These are phyloP conservation scores for Cystobasidiopsis lactophilus DNA, from an alignment of 768 basidiomycete genomes.

Conservation along the genomic window DNA sequence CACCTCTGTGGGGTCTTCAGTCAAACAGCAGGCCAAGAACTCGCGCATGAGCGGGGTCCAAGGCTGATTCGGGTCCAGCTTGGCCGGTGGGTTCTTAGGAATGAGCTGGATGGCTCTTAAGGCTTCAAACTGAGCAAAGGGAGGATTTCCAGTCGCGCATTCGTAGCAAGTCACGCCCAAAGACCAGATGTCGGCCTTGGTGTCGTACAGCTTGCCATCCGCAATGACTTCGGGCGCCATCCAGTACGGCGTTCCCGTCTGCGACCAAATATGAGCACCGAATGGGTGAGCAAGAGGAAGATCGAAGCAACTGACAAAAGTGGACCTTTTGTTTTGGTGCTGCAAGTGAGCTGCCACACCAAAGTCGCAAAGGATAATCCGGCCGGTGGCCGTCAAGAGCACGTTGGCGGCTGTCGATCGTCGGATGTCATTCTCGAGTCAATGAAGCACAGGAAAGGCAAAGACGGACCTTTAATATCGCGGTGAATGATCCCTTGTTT, in stretches of 20 bases:
- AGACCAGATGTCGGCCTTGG: slow-evolving; percentile 97
- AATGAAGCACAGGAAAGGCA: neutral
- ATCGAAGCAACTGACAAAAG: slow-evolving; percentile 38
- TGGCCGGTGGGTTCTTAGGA: slow-evolving; percentile 56
- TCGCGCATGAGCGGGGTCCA: slow-evolving; percentile 64
- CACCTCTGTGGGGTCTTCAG: slow-evolving; percentile 59
- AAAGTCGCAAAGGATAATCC: slow-evolving; percentile 92
- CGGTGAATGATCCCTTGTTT: slow-evolving; percentile 85
- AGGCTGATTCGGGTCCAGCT: slow-evolving; percentile 29
- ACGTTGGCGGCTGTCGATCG: slow-evolving; percentile 59
- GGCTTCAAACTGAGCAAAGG: slow-evolving; percentile 37
- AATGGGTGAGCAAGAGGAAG: too few species aligned
- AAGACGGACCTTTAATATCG: slow-evolving; percentile 50
- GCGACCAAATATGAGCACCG: too few species aligned
- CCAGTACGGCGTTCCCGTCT: slow-evolving; percentile 77
- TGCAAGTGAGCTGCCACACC: slow-evolving; percentile 82
- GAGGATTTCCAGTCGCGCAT: slow-evolving; percentile 65
- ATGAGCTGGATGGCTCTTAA: slow-evolving; percentile 75
- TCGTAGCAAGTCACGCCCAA: slow-evolving; percentile 89
- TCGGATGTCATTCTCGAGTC: neutral
- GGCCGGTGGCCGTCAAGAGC: slow-evolving; percentile 65
- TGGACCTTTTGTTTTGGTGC: slow-evolving; percentile 72
- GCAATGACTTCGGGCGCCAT: slow-evolving; percentile 98
- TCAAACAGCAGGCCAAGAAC: slow-evolving; percentile 61
- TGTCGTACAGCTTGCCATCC: slow-evolving; percentile 67